A percentile compares a stretch with the other conserved stretches of the same genome.
phyloP scores from a whole-genome alignment of 2,329 filamentous ascomycete species.

The Chaetomiaceae sp. region DNA sequence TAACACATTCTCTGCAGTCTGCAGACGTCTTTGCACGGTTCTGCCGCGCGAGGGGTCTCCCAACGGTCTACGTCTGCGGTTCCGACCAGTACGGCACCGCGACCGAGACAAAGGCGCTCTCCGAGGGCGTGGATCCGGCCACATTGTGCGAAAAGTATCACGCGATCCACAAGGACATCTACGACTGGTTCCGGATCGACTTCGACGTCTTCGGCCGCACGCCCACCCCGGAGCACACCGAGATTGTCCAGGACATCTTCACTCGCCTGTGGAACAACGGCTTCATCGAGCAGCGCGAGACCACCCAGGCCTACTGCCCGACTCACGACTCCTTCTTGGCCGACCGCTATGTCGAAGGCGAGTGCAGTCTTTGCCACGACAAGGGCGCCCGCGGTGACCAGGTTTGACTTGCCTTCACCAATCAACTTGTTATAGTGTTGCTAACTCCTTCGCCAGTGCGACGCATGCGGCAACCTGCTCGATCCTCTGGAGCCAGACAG shows the following conservation, averaged over 20 bases:
- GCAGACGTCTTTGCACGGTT: constrained; percentile 84
- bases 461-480: constrained; percentile 65
- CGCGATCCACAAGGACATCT: constrained; percentile 82
- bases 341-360: constrained; percentile 81
- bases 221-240: constrained; percentile 80
- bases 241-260: constrained; percentile 92
- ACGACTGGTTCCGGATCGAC: constrained; percentile 92
- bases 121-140: constrained; percentile 76
- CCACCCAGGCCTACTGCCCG: constrained; percentile 87
- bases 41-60: constrained; percentile 72
- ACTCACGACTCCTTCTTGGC: constrained; percentile 71
- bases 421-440: not conserved
- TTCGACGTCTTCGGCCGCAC: constrained; percentile 96
- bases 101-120: constrained; percentile 90
- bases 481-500: constrained; percentile 62
- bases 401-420: constrained; percentile 3
- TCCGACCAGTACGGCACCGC: constrained; percentile 94
- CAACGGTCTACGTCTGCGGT: constrained; percentile 81
- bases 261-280: constrained; percentile 81
- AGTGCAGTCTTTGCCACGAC: constrained; percentile 69
- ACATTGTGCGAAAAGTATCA: constrained; percentile 92
- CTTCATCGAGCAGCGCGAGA: constrained; percentile 80
- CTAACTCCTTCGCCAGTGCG: constrained; percentile 23
- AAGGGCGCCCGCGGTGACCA: constrained; percentile 64
- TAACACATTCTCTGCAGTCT: constrained; percentile 38